Evolutionary conservation across 441 rosid species (phyloP).

Genomic region (Macaranga tanarius): DNA sequence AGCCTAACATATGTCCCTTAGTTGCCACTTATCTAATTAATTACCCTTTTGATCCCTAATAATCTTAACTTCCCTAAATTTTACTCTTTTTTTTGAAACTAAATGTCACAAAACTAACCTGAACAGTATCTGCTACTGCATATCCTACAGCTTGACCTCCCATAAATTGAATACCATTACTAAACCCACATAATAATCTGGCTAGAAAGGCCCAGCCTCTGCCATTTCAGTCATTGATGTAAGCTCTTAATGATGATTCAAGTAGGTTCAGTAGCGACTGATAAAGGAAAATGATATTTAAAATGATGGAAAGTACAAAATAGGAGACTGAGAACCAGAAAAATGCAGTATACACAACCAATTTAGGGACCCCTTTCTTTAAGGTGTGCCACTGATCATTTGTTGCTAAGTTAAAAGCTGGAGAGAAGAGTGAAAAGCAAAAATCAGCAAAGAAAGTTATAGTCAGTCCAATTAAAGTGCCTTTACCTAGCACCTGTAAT

Average conservation of each 20-base stretch:
- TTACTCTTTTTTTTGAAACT: no score
- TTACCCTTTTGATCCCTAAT: no score
- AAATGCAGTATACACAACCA: slow-evolving; percentile 74
- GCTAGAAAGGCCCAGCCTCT: slow-evolving; percentile 86
- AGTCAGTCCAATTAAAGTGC: slow-evolving; percentile 57
- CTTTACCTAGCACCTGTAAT: slow-evolving; percentile 77
- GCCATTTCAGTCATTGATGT: slow-evolving; percentile 70
- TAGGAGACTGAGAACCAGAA: slow-evolving; percentile 82
- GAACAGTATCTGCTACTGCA: slow-evolving; percentile 94
- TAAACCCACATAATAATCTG: slow-evolving; percentile 76
- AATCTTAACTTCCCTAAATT: no score
- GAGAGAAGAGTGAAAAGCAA: slow-evolving; percentile 92
- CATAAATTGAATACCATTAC: slow-evolving; percentile 89
- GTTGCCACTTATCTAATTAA: no score
- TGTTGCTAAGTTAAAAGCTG: slow-evolving; percentile 85
- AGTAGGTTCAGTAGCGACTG: slow-evolving; percentile 55
- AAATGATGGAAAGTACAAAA: slow-evolving; percentile 56
- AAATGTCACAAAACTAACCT: no score
- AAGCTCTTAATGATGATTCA: slow-evolving; percentile 63
- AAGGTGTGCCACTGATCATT: slow-evolving; percentile 81
- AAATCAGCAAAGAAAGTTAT: slow-evolving; percentile 76
- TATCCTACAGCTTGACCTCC: slow-evolving; percentile 92
- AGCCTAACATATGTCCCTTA: no score
- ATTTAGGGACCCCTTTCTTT: slow-evolving; percentile 66
- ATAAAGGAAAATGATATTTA: slow-evolving; percentile 63